Evolutionary conservation across 148 eudicot genomes (phyloP).

Genomic region (Dysphania ambrosioides): DNA sequence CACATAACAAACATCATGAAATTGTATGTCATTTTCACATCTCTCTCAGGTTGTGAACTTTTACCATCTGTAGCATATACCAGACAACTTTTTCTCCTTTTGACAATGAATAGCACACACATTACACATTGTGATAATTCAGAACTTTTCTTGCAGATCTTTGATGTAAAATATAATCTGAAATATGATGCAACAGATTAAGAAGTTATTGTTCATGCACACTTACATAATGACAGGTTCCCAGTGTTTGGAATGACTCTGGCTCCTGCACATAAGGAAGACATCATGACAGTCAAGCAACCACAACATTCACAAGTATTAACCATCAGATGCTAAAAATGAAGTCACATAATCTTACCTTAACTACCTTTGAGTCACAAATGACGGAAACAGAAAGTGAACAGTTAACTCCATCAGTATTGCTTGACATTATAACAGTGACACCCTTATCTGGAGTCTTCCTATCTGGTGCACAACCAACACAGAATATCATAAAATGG

Average conservation of each 20-base stretch:
- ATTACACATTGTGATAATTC: background rate
- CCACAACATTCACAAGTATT: background rate
- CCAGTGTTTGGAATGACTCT: conserved; percentile 43
- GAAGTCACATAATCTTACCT: conserved; percentile 36
- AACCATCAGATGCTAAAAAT: conserved; percentile 3
- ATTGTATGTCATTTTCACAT: background rate
- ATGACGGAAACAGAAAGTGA: conserved; percentile 77
- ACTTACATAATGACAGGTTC: conserved; percentile 78
- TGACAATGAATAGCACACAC: no score
- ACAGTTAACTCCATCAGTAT: conserved; percentile 44
- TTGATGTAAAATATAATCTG: background rate
- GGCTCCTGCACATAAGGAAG: conserved; percentile 59
- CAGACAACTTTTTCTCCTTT: no score
- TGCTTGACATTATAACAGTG: conserved; percentile 51
- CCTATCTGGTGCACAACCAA: conserved; percentile 45
- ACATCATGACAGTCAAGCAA: conserved; percentile 18
- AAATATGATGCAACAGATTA: background rate
- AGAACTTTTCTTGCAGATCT: background rate
- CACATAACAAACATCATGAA: background rate
- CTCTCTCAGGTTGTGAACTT: background rate
- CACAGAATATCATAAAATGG: background rate
- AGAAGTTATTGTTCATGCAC: background rate
- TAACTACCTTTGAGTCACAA: conserved; percentile 52
- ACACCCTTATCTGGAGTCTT: conserved; percentile 67
- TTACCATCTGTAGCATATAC: background rate